These are phyloP conservation scores for Wickerhamiella shivajii DNA, from an alignment of 805 yeast species.

Conservation along the genomic window DNA sequence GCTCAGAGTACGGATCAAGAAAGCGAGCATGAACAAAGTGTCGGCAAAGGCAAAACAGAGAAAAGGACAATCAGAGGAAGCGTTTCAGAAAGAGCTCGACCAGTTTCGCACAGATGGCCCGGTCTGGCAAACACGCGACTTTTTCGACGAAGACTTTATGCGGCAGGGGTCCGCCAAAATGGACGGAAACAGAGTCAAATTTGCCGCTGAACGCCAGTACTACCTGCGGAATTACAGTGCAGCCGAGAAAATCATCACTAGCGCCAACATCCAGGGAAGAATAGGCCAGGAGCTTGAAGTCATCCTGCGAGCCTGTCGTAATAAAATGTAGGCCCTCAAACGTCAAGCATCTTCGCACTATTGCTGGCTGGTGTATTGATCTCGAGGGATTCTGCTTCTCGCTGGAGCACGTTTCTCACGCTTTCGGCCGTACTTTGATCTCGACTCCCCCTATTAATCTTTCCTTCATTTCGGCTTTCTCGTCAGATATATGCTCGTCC, in stretches of 20 bases:
- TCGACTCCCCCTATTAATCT: conserved; percentile 33
- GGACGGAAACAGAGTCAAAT: conserved; percentile 39
- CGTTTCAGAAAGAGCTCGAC: conserved; percentile 36
- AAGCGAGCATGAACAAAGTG: neutral
- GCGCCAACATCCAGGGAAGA: conserved; percentile 26
- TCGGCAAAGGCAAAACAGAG: conserved; percentile 30
- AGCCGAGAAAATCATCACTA: conserved; percentile 35
- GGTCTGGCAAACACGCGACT: conserved; percentile 13
- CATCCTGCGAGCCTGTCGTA: conserved; percentile 4
- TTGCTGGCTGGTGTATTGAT: too few relatives aligned
- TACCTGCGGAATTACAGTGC: conserved; percentile 36
- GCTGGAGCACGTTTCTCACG: too few relatives aligned
- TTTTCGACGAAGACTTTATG: conserved; percentile 8
- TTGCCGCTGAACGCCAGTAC: conserved; percentile 50
- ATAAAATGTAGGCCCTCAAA: too few relatives aligned
- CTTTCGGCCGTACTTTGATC: conserved; percentile 27
- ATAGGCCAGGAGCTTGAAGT: conserved; percentile 32
- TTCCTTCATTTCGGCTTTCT: conserved; percentile 23
- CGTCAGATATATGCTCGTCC: conserved; percentile 41
- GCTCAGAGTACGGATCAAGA: conserved; percentile 14
- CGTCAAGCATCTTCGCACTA: too few relatives aligned
- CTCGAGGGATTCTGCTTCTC: too few relatives aligned
- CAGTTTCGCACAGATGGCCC: conserved; percentile 48
- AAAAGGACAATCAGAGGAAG: conserved; percentile 59
- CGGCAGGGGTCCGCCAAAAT: conserved; percentile 29